Percentiles rank a stretch among this genome's conserved stretches.
Conservation (phyloP, 1,284 basidiomycete species). For the Caloboletus firmus region DNA sequence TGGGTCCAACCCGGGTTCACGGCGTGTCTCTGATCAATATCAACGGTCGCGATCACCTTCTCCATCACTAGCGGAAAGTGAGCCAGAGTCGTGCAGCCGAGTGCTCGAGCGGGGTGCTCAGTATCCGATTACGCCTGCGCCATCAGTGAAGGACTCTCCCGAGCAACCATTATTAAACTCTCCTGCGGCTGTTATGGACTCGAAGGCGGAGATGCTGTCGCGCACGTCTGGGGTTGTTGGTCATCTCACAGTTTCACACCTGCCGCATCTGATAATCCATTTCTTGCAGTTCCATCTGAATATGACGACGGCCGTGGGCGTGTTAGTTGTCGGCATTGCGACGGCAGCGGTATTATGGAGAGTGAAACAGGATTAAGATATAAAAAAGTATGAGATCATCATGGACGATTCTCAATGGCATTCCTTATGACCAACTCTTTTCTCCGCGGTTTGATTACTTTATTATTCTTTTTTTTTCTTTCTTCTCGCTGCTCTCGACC, state of each 20-base stretch:
- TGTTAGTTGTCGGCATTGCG: constrained; percentile 58
- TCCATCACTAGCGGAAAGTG: constrained; percentile 43
- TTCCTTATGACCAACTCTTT: constrained; percentile 16
- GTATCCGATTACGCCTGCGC: constrained; percentile 46
- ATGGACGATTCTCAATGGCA: constrained; percentile 15
- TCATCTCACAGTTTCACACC: constrained; percentile 25
- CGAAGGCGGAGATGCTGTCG: constrained; percentile 15
- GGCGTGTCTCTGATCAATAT: constrained; percentile 32
- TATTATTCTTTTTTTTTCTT: constrained; percentile 20
- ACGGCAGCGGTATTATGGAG: constrained; percentile 70
- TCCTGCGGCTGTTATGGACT: constrained; percentile 3
- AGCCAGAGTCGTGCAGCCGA: constrained; percentile 36
- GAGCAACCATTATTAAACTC: constrained; percentile 18
- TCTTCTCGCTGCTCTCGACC: constrained; percentile 13
- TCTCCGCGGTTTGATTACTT: constrained; percentile 21
- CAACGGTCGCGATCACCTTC: constrained; percentile 38
- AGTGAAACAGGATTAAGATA: constrained; percentile 48
- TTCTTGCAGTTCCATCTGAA: constrained; percentile 31
- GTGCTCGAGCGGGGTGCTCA: constrained; percentile 29
- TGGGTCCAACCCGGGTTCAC: constrained; percentile 23
- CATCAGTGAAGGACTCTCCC: constrained; percentile 43
- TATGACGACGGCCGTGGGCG: constrained; percentile 52
- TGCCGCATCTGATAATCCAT: constrained; percentile 21
- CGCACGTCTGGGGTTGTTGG: constrained; percentile 31
- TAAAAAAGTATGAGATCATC: constrained; percentile 11